phyloP scores from a whole-genome alignment of 2,329 filamentous ascomycete genomes.

The Diplodia seriata region DNA sequence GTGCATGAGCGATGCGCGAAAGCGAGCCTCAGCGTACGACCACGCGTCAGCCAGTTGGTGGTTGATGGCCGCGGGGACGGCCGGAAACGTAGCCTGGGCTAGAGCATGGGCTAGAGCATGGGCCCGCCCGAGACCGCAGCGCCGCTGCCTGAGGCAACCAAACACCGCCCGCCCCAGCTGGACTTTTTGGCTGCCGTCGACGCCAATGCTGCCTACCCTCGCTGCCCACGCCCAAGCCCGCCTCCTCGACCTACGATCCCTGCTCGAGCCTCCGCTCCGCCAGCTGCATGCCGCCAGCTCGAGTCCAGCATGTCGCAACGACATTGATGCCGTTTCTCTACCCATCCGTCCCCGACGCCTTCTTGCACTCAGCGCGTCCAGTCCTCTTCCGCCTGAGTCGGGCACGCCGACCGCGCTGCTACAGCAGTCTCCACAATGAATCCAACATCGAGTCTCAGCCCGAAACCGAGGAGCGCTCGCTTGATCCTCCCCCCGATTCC shows the following conservation, averaged over 20 bases:
- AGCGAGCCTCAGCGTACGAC: slow-evolving; percentile 16
- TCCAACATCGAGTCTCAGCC: slow-evolving; percentile 4
- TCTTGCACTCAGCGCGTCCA: slow-evolving; percentile 26
- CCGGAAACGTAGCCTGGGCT: too few relatives aligned
- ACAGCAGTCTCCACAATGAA: slow-evolving; percentile 36
- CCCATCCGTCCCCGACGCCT: slow-evolving; percentile 48
- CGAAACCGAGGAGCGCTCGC: slow-evolving; percentile 52
- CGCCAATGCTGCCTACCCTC: background rate
- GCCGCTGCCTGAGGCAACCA: slow-evolving; percentile 2
- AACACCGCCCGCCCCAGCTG: background rate
- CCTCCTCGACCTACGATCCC: background rate
- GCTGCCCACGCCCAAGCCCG: background rate
- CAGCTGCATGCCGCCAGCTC: slow-evolving; percentile 31
- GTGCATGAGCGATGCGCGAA: slow-evolving; percentile 1
- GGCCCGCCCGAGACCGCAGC: background rate
- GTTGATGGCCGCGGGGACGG: background rate
- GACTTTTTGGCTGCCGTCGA: slow-evolving; percentile 12
- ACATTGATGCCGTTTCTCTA: slow-evolving; percentile 56
- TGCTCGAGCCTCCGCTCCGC: slow-evolving; percentile 2
- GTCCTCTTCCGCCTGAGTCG: slow-evolving; percentile 33
- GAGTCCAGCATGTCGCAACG: slow-evolving; percentile 30
- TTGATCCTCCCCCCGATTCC: slow-evolving; percentile 84
- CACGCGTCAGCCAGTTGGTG: slow-evolving; percentile 23
- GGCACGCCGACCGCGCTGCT: slow-evolving; percentile 42
- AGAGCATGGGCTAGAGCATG: background rate